These are phyloP conservation scores for Kernera saxatilis DNA, from an alignment of 345 rosid species.

Conservation along the genomic window DNA sequence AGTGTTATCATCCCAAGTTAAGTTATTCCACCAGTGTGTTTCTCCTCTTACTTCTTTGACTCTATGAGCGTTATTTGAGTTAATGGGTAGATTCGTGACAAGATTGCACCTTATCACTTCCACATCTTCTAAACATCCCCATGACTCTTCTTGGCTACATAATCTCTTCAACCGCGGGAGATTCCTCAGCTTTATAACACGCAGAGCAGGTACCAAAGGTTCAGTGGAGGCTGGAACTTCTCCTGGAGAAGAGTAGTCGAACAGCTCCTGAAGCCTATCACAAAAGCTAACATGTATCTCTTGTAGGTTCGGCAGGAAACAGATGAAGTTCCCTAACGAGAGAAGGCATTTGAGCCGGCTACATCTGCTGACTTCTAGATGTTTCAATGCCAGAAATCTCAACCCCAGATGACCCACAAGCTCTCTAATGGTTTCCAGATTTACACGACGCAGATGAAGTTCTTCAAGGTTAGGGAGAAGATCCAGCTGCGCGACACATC, in stretches of 20 bases:
- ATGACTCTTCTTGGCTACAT: constrained; percentile 10
- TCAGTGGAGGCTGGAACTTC: not conserved
- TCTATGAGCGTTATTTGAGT: not conserved
- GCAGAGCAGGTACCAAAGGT: constrained; percentile 28
- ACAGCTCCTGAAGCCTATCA: constrained; percentile 25
- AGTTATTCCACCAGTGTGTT: constrained; percentile 35
- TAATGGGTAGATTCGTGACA: constrained; percentile 27
- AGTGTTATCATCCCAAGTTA: constrained; percentile 16
- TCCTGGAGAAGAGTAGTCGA: constrained; percentile 4
- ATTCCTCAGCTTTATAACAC: constrained; percentile 26
- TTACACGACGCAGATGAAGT: constrained; percentile 32
- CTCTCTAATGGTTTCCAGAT: constrained; percentile 26
- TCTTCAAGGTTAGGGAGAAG: constrained; percentile 36
- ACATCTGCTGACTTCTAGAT: constrained; percentile 31
- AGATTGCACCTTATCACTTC: constrained; percentile 31
- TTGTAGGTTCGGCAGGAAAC: constrained; percentile 25
- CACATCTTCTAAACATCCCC: constrained; percentile 29
- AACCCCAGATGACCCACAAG: constrained; percentile 29
- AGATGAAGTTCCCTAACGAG: constrained; percentile 28
- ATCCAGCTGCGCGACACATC: constrained; percentile 32
- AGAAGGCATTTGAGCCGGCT: constrained; percentile 29
- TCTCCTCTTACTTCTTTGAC: constrained; percentile 33
- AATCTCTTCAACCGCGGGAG: constrained; percentile 27
- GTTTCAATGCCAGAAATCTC: constrained; percentile 21
- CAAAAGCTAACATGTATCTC: constrained; percentile 35